phyloP scores from a whole-genome alignment of 345 rosid genomes.

The Salix viminalis region DNA sequence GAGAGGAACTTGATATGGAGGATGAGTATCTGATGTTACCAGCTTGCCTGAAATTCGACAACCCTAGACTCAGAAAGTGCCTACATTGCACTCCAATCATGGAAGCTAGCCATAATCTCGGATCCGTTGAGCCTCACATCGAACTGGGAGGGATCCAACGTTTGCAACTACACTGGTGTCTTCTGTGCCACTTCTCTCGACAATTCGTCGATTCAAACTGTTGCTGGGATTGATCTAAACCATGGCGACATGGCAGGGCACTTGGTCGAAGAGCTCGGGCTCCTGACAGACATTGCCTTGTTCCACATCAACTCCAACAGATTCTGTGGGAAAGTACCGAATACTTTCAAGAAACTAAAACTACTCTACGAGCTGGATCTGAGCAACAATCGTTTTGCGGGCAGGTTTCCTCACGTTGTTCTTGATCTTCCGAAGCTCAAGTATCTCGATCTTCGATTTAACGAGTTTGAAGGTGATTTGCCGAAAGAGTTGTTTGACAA shows the following conservation, averaged over 20 bases:
- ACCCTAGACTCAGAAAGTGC: constrained; percentile 47
- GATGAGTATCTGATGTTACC: constrained; percentile 21
- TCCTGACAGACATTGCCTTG: constrained; percentile 51
- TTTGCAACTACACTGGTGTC: constrained; percentile 77
- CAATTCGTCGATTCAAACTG: constrained; percentile 45
- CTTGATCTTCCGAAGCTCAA: constrained; percentile 54
- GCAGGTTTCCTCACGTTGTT: constrained; percentile 58
- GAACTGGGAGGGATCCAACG: constrained; percentile 67
- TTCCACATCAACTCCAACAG: constrained; percentile 79
- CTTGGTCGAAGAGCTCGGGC: constrained; percentile 63
- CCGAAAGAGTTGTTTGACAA: constrained; percentile 64
- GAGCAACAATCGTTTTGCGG: constrained; percentile 32
- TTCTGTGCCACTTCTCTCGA: constrained; percentile 55
- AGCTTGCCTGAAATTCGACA: constrained; percentile 43
- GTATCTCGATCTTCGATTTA: constrained; percentile 77
- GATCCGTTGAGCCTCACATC: constrained; percentile 22
- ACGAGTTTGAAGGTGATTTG: constrained; percentile 74
- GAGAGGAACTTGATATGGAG: constrained; percentile 17
- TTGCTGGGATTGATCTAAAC: constrained; percentile 76
- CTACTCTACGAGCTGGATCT: constrained; percentile 25
- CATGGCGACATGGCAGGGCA: constrained; percentile 69
- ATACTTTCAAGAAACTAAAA: constrained; percentile 30
- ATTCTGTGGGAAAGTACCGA: constrained; percentile 64
- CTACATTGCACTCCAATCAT: constrained; percentile 76
- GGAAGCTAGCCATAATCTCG: constrained; percentile 69